Percentiles rank a stretch among this genome's conserved stretches.
phyloP scores from a whole-genome alignment of 192 early-diverging fungal species.

The Ambispora gerdemannii region DNA sequence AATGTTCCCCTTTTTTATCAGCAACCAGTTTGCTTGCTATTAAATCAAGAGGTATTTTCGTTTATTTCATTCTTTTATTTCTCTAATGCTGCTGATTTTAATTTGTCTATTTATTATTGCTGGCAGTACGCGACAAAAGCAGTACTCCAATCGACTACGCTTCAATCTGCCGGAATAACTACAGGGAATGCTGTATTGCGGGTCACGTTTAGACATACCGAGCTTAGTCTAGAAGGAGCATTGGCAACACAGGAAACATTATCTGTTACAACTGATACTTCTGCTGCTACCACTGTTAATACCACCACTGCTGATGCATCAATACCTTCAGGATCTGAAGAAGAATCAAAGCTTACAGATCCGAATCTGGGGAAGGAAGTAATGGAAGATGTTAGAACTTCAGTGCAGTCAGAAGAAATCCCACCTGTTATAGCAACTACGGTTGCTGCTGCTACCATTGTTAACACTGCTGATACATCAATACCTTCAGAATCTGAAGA shows the following conservation, averaged over 20 bases:
- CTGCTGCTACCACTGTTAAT: background rate
- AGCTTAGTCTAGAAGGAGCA: slow-evolving; percentile 46
- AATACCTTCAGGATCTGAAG: background rate
- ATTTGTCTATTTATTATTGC: background rate
- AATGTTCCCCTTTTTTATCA: slow-evolving; percentile 53
- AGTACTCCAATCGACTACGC: slow-evolving; percentile 61
- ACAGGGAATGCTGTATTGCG: slow-evolving; percentile 69
- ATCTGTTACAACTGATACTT: background rate
- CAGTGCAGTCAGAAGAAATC: too few relatives aligned
- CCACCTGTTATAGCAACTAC: too few relatives aligned
- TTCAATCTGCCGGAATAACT: slow-evolving; percentile 65
- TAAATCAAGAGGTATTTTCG: slow-evolving; percentile 61
- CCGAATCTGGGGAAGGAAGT: too few relatives aligned
- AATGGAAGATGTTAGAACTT: too few relatives aligned
- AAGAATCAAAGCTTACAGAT: too few relatives aligned
- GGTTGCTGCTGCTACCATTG: too few relatives aligned
- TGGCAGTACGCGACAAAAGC: slow-evolving; percentile 54
- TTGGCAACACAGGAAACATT: background rate
- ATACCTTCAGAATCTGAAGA: too few relatives aligned
- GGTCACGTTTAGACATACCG: slow-evolving; percentile 60
- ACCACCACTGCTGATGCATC: background rate
- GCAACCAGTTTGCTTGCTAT: slow-evolving; percentile 60
- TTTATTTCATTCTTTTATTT: background rate
- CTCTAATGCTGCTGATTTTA: background rate
- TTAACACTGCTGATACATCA: too few relatives aligned